Conservation (phyloP, 2,329 filamentous ascomycete species). For the Beauveria brongniartii region DNA sequence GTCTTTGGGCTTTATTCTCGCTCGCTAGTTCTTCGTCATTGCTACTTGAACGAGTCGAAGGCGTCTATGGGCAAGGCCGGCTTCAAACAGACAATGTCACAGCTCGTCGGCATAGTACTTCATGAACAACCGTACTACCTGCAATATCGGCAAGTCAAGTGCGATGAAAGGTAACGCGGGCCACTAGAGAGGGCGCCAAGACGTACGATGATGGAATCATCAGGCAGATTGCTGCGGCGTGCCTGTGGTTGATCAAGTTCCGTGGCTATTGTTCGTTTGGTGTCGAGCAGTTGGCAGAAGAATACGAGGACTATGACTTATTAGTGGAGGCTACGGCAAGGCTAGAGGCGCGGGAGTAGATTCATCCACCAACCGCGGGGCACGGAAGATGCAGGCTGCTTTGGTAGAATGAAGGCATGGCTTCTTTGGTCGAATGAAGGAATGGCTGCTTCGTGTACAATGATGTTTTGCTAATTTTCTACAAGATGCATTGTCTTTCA, state of each 20-base stretch:
- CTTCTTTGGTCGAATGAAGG: background rate
- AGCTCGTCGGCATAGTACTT: background rate
- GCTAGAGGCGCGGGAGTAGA: background rate
- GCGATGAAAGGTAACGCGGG: background rate
- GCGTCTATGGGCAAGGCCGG: no score
- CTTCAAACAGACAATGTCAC: background rate
- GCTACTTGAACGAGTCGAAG: no score
- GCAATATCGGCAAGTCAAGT: background rate
- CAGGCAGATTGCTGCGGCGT: background rate
- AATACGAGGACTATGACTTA: background rate
- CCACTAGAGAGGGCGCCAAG: background rate
- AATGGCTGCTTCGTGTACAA: background rate
- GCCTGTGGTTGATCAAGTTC: background rate
- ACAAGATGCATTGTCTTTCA: no score
- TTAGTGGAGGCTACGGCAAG: background rate
- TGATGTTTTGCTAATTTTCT: background rate
- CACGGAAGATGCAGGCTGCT: background rate
- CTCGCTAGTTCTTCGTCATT: no score
- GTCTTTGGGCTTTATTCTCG: no score
- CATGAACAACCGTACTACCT: background rate
- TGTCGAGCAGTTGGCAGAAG: background rate
- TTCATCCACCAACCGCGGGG: conserved; percentile 1
- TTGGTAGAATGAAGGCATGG: background rate
- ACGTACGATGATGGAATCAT: background rate
- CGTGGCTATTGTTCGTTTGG: background rate